Percentiles rank a stretch among this genome's conserved stretches.
Evolutionary conservation across 2,329 filamentous ascomycete genomes (phyloP).

Genomic region (Arthrobotrys sphaeroides): DNA sequence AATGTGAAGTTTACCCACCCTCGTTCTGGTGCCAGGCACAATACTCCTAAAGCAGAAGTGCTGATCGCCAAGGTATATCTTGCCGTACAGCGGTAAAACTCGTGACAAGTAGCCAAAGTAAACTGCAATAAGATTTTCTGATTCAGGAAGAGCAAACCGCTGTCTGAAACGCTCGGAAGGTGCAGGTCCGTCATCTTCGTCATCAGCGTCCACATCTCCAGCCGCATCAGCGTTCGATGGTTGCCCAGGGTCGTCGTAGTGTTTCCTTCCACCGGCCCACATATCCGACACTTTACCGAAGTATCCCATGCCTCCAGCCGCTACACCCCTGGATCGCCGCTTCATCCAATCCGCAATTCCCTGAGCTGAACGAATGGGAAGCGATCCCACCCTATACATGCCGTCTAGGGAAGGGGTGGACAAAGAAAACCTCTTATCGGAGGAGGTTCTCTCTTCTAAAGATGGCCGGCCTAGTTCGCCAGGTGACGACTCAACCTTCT

Average conservation of each 20-base stretch:
- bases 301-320: constrained; percentile 93
- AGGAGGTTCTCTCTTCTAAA: constrained; percentile 25
- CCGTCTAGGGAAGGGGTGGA: constrained; percentile 67
- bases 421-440: constrained; percentile 60
- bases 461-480: constrained; percentile 37
- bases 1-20: constrained; percentile 63
- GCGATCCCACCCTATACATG: constrained; percentile 71
- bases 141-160: constrained; percentile 87
- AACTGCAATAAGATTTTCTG: constrained; percentile 83
- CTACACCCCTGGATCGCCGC: constrained; percentile 80
- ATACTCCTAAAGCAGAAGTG: constrained; percentile 94
- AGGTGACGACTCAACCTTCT: constrained; percentile 38
- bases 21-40: constrained; percentile 86
- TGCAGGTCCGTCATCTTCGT: constrained; percentile 71
- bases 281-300: constrained; percentile 96
- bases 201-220: constrained; percentile 67
- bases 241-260: constrained; percentile 71
- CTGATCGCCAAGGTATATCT: constrained; percentile 89
- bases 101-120: constrained; percentile 94
- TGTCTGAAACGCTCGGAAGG: constrained; percentile 81
- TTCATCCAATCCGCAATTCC: constrained; percentile 84
- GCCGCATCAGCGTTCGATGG: constrained; percentile 62
- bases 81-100: constrained; percentile 90
- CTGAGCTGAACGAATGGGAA: constrained; percentile 83
- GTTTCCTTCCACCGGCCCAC: constrained; percentile 89